Evolutionary conservation across 2,329 filamentous ascomycete genomes (phyloP).

Genomic region (Incumbomyces delicatus): DNA sequence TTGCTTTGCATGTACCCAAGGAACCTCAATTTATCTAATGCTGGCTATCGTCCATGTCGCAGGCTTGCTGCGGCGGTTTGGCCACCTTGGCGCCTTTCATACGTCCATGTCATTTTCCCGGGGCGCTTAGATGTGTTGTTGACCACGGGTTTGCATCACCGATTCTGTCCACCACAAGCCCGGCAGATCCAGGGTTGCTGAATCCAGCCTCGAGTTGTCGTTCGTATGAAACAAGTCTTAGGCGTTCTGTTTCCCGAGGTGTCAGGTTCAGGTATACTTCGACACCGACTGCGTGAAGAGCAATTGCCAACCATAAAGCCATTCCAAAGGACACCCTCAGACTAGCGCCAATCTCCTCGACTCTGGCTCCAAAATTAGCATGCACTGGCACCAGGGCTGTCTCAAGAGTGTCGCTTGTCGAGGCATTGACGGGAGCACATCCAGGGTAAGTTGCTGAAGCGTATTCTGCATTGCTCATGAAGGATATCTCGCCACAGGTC

Average conservation of each 20-base stretch:
- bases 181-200: constrained; percentile 24
- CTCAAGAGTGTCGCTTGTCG: background rate
- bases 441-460: background rate
- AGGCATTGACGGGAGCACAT: constrained; percentile 1
- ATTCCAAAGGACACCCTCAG: constrained; percentile 7
- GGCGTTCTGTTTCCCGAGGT: constrained; percentile 8
- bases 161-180: constrained; percentile 22
- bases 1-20: too few species aligned
- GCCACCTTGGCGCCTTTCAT: too few species aligned
- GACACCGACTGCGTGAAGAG: constrained; percentile 8
- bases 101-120: too few species aligned
- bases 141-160: constrained; percentile 3
- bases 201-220: constrained; percentile 10
- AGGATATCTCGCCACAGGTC: constrained; percentile 9
- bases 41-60: too few species aligned
- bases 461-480: constrained; percentile 11
- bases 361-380: constrained; percentile 6
- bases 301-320: constrained; percentile 11
- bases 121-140: too few species aligned
- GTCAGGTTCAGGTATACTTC: constrained; percentile 13
- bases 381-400: constrained; percentile 1
- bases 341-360: too few species aligned
- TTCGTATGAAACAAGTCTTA: constrained; percentile 9
- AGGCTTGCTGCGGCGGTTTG: too few species aligned
- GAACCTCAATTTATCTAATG: too few species aligned